Conservation (phyloP, 805 yeast species). For the Danielozyma ontarioensis region DNA sequence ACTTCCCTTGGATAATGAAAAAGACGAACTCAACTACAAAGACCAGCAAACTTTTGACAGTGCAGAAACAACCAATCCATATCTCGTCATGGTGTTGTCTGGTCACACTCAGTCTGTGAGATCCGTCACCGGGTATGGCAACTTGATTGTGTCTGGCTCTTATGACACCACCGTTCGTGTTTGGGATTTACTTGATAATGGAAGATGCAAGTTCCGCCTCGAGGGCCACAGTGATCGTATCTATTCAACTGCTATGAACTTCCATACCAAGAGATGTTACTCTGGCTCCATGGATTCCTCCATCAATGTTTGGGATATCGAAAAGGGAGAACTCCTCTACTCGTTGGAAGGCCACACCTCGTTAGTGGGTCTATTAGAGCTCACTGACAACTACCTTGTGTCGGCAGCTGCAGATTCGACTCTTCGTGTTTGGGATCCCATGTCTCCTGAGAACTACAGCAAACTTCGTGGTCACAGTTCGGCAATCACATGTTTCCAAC, state of each 20-base stretch:
- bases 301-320: constrained; percentile 85
- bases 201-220: constrained; percentile 66
- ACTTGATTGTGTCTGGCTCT: constrained; percentile 80
- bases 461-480: constrained; percentile 76
- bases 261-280: constrained; percentile 69
- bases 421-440: constrained; percentile 88
- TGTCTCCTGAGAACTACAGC: constrained; percentile 57
- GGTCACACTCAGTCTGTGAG: constrained; percentile 74
- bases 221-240: constrained; percentile 85
- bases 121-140: constrained; percentile 81
- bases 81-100: constrained; percentile 23
- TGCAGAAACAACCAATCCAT: constrained; percentile 25
- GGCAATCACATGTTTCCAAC: constrained; percentile 91
- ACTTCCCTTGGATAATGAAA: constrained; percentile 50
- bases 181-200: constrained; percentile 75
- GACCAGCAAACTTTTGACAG: constrained; percentile 31
- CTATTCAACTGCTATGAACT: constrained; percentile 82
- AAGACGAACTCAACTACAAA: constrained; percentile 25
- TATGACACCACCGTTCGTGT: constrained; percentile 88
- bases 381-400: constrained; percentile 71
- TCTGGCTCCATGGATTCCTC: constrained; percentile 90
- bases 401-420: constrained; percentile 97
- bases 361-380: constrained; percentile 79
- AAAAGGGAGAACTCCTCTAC: constrained; percentile 62
- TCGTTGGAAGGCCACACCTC: constrained; percentile 85